Base-by-base conservation (phyloP, 805 yeast genomes). In the Yamadazyma laniorum region DNA sequence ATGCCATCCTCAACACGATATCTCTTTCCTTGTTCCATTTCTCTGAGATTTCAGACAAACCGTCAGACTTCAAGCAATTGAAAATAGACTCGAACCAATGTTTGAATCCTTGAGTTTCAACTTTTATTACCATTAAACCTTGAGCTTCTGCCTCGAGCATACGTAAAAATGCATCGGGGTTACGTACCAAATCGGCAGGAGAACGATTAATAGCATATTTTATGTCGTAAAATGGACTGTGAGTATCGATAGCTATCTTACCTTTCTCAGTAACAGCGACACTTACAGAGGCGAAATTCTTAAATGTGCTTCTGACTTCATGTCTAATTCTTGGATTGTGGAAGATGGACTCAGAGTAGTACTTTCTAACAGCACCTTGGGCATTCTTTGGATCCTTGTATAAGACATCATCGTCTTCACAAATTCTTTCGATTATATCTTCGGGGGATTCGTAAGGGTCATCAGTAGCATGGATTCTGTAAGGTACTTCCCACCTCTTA, bases 131-230 rank as follows among this genome's bases (percentile, higher is more conserved):
- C 32, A 86, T 73, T 40, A 85, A 74, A 22, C 95, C 95, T 47
- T 78, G 72, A 5, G 79, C 61, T 58, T 93, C 99, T 2, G 98
- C 99, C 53, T 85, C 90, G 34, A 90, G 63, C 95, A 93, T 93
- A 53, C 95, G 77, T 52, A 93, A 68, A 50, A 85, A 87, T 28
- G 84, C 65, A 50, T 88, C 95, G 1, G 99, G 98, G 39, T 78
- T 72, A 26, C 68, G 68, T 5, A 77, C 73, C 53, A 93, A 77
- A 41, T 88, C 88, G n/a, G 75, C 74, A 12, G 90, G 81, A 2
- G 85, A 72, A 56, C 93, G 76, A 61, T 88, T 85, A 40, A 79
- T 74, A 16, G 96, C 95, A 61, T 93, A 93, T 56, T 93, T 93
- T 65, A 93, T 82, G 54, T 88, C 95, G 42, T 85, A 88, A 52